phyloP scores from a whole-genome alignment of 768 basidiomycete genomes.

The Tricholoma sp. region DNA sequence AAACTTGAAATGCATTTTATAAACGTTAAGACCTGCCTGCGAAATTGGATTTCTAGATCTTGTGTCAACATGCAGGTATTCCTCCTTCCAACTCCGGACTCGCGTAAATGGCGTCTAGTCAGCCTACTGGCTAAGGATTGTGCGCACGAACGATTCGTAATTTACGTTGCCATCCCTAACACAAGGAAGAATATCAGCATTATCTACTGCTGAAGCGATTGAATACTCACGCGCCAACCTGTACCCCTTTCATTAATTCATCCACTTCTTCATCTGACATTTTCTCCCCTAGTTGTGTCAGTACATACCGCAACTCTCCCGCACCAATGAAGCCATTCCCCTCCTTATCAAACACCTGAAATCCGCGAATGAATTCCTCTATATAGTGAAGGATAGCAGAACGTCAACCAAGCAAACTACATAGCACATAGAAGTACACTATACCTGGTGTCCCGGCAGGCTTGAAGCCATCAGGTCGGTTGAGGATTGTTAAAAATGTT shows the following conservation, averaged over 20 bases:
- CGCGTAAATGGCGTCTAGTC: background rate
- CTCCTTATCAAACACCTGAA: constrained; percentile 98
- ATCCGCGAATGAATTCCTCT: constrained; percentile 99
- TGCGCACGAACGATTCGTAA: constrained; percentile 95
- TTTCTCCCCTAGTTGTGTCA: constrained; percentile 97
- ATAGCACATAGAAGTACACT: constrained; percentile 13
- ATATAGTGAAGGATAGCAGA: background rate
- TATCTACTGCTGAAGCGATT: constrained; percentile 1
- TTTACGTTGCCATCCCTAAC: constrained; percentile 92
- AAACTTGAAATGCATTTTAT: background rate
- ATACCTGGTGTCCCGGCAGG: constrained; percentile 92
- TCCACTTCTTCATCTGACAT: constrained; percentile 98
- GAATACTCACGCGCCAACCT: constrained; percentile 72
- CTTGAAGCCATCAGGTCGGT: constrained; percentile 95
- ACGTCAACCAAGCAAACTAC: background rate
- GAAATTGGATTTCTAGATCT: background rate
- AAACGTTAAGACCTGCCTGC: background rate
- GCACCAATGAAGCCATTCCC: constrained; percentile 90
- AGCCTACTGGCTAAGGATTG: constrained; percentile 86
- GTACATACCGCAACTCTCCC: constrained; percentile 87
- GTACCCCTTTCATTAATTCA: constrained; percentile 93
- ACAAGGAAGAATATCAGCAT: background rate
- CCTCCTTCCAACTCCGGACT: background rate
- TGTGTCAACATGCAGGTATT: background rate
- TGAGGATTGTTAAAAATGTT: constrained; percentile 85